phyloP scores from a whole-genome alignment of 2,329 filamentous ascomycete species.

The Cladophialophora immunda region DNA sequence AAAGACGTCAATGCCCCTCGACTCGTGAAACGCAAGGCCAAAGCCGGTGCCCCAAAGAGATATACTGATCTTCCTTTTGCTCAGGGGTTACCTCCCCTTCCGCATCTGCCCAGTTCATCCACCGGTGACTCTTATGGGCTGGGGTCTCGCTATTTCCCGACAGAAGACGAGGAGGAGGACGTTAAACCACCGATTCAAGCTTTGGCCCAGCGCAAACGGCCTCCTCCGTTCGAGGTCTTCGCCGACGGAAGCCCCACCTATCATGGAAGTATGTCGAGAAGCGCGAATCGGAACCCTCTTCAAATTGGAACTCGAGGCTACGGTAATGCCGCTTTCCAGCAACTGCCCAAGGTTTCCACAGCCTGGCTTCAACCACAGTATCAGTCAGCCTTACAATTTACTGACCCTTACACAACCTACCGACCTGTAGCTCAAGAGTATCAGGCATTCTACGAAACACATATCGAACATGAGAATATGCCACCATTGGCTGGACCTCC shows the following conservation, averaged over 20 bases:
- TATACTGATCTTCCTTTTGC: constrained; percentile 28
- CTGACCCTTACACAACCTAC: constrained; percentile 27
- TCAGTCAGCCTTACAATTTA: constrained; percentile 31
- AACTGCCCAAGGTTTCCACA: constrained; percentile 26
- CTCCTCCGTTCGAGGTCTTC: constrained; percentile 48
- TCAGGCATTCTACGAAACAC: constrained; percentile 28
- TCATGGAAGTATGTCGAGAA: constrained; percentile 9
- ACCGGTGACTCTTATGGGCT: constrained; percentile 35
- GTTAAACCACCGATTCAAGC: constrained; percentile 46
- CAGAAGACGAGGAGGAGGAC: constrained; percentile 45
- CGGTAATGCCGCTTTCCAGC: constrained; percentile 20
- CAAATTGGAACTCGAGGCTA: constrained; percentile 24
- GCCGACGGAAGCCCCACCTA: constrained; percentile 44
- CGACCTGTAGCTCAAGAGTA: constrained; percentile 27
- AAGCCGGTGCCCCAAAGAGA: constrained; percentile 29
- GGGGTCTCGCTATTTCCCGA: constrained; percentile 39
- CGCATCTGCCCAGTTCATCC: constrained; percentile 39
- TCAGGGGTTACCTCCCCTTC: constrained; percentile 36
- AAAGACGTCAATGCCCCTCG: constrained; percentile 47
- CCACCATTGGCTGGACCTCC: constrained; percentile 14
- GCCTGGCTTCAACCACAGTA: constrained; percentile 38
- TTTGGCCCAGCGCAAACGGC: constrained; percentile 43
- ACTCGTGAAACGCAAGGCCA: constrained; percentile 44
- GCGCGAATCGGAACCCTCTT: constrained; percentile 25
- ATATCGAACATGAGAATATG: constrained; percentile 35